Evolutionary conservation across 352 stramenopile genomes (phyloP), one percentile per base, ranked within the genome.

Genomic region (Salisapilia sapeloensis): DNA sequence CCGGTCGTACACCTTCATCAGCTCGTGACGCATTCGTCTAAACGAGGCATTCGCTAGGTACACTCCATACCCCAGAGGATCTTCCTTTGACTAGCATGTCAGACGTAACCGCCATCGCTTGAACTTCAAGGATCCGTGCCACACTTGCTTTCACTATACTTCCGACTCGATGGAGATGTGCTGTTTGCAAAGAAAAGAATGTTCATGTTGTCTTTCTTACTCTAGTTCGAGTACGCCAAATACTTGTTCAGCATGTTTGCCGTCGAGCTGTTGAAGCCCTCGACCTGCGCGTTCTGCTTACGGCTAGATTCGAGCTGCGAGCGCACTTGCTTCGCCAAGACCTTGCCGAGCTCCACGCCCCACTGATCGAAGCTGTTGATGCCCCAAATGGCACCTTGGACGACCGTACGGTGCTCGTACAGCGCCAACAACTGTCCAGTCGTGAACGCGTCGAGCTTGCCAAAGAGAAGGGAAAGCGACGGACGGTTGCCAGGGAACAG

Each of bases 341-440:
- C 85, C 72, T 99, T 99, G 38, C 95, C 95, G 40, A 99, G 83
- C 66, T 98, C 86, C 15, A 98, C 91, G 38, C 93, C 92, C 92
- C 89, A 98, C 62, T 98, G 92, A 63, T 99, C 94, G 56, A 98
- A 99, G 33, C 69, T 95, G 66, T 98, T 98, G 46, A 99, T 71
- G 49, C 95, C 87, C 95, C 95, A 99, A 38, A 98, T 94, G 32
- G 96, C 96, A 6, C 95, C 95, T 58, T 99, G 92, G 33, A 89
- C 61, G 11, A 93, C 93, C 19, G 92, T 97, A 44, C 94, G 79
- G 60, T 99, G 92, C 59, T 99, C 95, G 60, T 99, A 99, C 32
- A 99, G 65, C 30, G 95, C 89, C 11, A 99, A 62, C 18, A 99
- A 53, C 56, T 98, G 92, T 18, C 95, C 95, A 14, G 81, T 60